Evolutionary conservation across 2,329 filamentous ascomycete genomes (phyloP).

Genomic region (Xylariaceae sp.): DNA sequence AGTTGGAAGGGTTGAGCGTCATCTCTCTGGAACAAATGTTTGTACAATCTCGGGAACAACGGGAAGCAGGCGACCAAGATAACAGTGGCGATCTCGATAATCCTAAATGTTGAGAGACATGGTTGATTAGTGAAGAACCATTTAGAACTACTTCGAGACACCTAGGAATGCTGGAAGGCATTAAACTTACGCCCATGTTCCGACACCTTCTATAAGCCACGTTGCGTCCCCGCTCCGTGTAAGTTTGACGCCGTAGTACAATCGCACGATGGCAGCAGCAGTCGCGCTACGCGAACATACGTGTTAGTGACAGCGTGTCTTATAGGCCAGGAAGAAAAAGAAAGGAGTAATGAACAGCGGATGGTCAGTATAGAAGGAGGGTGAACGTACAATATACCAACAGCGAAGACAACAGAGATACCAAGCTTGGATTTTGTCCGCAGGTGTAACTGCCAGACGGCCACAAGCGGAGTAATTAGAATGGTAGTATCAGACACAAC

Average conservation of each 20-base stretch:
- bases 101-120: not conserved
- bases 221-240: slow-evolving; percentile 5
- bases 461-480: slow-evolving; percentile 8
- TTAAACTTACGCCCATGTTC: slow-evolving; percentile 10
- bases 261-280: slow-evolving; percentile 5
- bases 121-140: not conserved
- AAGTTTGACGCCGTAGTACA: slow-evolving; percentile 6
- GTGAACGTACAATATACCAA: slow-evolving; percentile 12
- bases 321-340: not conserved
- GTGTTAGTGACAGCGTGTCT: not conserved
- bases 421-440: slow-evolving; percentile 2
- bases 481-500: slow-evolving; percentile 10
- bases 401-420: slow-evolving; percentile 4
- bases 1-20: too few species aligned
- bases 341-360: too few species aligned
- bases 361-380: too few species aligned
- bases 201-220: slow-evolving; percentile 8
- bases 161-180: too few species aligned
- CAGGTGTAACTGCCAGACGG: slow-evolving; percentile 7
- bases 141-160: too few species aligned
- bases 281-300: slow-evolving; percentile 2
- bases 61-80: slow-evolving; percentile 13
- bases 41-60: slow-evolving; percentile 8
- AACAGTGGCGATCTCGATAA: slow-evolving; percentile 8
- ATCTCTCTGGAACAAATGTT: too few species aligned